Percentiles rank a stretch among this genome's conserved stretches.
These are phyloP conservation scores for Annulohypoxylon maeteangense DNA, from an alignment of 495 filamentous ascomycete species.

Conservation along the genomic window DNA sequence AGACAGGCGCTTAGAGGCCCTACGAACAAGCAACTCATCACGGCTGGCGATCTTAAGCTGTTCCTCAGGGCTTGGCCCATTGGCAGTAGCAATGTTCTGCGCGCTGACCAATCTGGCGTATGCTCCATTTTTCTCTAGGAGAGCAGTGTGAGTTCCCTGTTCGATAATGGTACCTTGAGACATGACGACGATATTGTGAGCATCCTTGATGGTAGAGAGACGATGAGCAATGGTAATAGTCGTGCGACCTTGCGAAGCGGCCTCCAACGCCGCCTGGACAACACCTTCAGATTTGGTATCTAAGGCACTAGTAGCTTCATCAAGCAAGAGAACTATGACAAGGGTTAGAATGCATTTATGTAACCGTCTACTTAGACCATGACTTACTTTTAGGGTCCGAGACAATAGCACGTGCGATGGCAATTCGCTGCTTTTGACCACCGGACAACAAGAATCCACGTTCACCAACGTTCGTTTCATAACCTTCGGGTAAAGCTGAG, in stretches of 20 bases:
- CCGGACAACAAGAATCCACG: constrained; percentile 92
- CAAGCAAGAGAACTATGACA: constrained; percentile 77
- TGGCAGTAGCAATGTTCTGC: constrained; percentile 76
- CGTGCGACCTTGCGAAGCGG: constrained; percentile 86
- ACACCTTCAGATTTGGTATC: constrained; percentile 96
- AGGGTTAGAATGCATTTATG: constrained; percentile 26
- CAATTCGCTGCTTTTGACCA: constrained; percentile 96
- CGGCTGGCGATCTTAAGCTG: constrained; percentile 57
- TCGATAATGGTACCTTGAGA: constrained; percentile 85
- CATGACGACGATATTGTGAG: constrained; percentile 97
- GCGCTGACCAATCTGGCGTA: constrained; percentile 85
- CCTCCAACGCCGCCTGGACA: constrained; percentile 92
- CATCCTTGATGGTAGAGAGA: constrained; percentile 90
- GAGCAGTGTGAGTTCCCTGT: constrained; percentile 81
- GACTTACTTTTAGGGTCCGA: constrained; percentile 80
- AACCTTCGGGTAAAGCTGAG: constrained; percentile 81
- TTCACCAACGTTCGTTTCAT: constrained; percentile 95
- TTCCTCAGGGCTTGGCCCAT: constrained; percentile 62
- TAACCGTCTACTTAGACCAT: not conserved
- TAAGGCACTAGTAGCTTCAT: constrained; percentile 94
- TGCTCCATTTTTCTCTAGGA: constrained; percentile 68
- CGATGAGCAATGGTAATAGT: constrained; percentile 97
- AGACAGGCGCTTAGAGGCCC: constrained; percentile 50
- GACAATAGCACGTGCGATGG: constrained; percentile 86
- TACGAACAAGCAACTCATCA: constrained; percentile 60